Evolutionary conservation across 768 basidiomycete genomes (phyloP), one percentile per base, ranked within the genome.

Genomic region (Leucogyrophana mollusca): DNA sequence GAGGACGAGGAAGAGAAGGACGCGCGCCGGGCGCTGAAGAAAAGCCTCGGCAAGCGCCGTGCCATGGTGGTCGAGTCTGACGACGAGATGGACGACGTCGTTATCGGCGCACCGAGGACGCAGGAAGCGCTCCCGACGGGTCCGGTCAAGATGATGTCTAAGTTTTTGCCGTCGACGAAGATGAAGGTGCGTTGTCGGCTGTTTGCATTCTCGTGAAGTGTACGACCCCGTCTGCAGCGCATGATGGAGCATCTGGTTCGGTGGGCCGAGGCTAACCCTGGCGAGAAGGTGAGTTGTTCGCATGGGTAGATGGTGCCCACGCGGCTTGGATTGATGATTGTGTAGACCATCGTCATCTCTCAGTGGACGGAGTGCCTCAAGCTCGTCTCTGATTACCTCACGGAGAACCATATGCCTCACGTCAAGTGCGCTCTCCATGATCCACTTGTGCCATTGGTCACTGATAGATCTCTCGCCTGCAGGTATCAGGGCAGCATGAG

Each of bases 281-380:
- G 79, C 10, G 83, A 86, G 56, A 88, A 85, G 75, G 83, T 79
- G 17, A 16, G 61, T 45, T 11, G 13, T 27, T 30, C 7, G 34
- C n/a, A 38, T 24, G 25, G 23, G 16, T 32, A 17, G 9, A 17
- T 16, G 21, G 21, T n/a, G 24, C 20, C 23, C n/a, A 34, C 46
- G 45, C 45, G 33, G 56, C 45, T 4, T 21, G 8, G n/a, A n/a
- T n/a, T n/a, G n/a, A n/a, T n/a, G n/a, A 37, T n/a, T 10, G 30
- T 37, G 17, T 46, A 85, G 79, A 73, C 76, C 37, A 59, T 91
- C 41, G 65, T 89, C 47, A 73, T 88, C 46, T 87, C 84, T 0
- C 83, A 85, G 59, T 90, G 87, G 81, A 85, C 83, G 0, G 62
- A 70, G 5, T 85, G 80, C 46, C 71, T 91, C 30, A 71, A 76